Base-by-base conservation (phyloP, 768 basidiomycete genomes). In the Leucocoprinus birnbaumii region DNA sequence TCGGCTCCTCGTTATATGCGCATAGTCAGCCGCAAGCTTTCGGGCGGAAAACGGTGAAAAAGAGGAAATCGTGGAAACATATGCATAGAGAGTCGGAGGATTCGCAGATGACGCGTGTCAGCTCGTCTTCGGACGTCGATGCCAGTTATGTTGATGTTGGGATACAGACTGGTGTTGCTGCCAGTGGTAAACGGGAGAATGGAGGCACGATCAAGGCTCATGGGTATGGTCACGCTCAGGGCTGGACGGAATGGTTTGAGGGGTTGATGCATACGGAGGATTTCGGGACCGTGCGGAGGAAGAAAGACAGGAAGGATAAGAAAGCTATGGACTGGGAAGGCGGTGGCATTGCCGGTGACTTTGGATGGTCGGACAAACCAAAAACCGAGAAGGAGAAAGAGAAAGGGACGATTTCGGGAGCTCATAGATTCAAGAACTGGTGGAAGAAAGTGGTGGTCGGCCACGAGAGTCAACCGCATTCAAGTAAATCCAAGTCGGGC, bases 361-460 rank as follows among this genome's bases (percentile, higher is more conserved):
- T 55, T 47, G 53, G 53, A 18, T 9, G 7, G 2, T 45, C 41
- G 8, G 53, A 55, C 10, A 65, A 68, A 40, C 34, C 47, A 14
- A 51, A 41, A 7, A 22, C 1, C 21, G 66, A 65, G 19, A 59
- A 51, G 21, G 64, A 66, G 43, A 62, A 62, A 37, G 63, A 71
- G 44, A 69, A 66, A 51, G 65, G 66, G 27, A 55, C 61, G 13
- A 35, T 62, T 27, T 68, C 71, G 14, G 74, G 77, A 13, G 69
- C 79, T 3, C 74, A 78, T 44, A 80, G 75, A 58, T 64, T 88
- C 43, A 85, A 81, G 59, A 74, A 79, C 3, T 88, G 87, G 87
- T 68, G 84, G 62, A 83, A 77, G 68, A 81, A 79, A 58, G 85
- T 85, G 58, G 72, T 86, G 25, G 60, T 69, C 7, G 64, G 70